Percentiles rank a stretch among this genome's conserved stretches.
phyloP scores from a whole-genome alignment of 805 yeast genomes.

The Kazachstania africana region DNA sequence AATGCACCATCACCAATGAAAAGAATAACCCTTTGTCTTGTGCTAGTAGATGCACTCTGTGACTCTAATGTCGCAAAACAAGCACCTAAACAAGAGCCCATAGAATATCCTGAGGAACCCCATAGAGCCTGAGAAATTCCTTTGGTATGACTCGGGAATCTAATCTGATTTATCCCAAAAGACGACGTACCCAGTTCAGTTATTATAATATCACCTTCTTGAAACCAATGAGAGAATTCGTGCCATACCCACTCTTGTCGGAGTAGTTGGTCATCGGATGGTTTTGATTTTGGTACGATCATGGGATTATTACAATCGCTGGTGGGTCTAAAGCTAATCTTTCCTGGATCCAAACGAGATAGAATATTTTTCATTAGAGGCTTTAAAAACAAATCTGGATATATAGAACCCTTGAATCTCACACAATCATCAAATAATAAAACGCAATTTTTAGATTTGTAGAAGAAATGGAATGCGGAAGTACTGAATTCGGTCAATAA shows the following conservation, averaged over 20 bases:
- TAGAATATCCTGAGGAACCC: conserved; percentile 57
- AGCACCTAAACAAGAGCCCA: conserved; percentile 55
- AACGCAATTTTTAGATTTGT: conserved; percentile 51
- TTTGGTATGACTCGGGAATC: conserved; percentile 37
- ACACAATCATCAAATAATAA: conserved; percentile 60
- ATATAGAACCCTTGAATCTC: conserved; percentile 48
- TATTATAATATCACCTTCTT: conserved; percentile 45
- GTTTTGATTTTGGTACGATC: not conserved
- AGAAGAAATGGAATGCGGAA: conserved; percentile 62
- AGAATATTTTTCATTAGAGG: conserved; percentile 23
- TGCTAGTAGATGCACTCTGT: conserved; percentile 11
- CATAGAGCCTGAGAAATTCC: conserved; percentile 54
- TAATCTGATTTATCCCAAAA: conserved; percentile 46
- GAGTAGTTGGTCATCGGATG: conserved; percentile 14
- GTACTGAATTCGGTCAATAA: conserved; percentile 74
- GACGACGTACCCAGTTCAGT: conserved; percentile 60
- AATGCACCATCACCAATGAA: conserved; percentile 63
- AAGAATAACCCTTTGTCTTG: conserved; percentile 40
- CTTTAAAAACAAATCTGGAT: conserved; percentile 49
- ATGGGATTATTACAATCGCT: not conserved
- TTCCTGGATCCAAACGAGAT: conserved; percentile 17
- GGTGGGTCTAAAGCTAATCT: conserved; percentile 7
- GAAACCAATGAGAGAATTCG: conserved; percentile 38
- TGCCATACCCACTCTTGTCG: conserved; percentile 41
- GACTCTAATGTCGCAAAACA: conserved; percentile 35